Evolutionary conservation across 495 filamentous ascomycete genomes (phyloP).

Genomic region (Penicillium macrosclerotiorum): DNA sequence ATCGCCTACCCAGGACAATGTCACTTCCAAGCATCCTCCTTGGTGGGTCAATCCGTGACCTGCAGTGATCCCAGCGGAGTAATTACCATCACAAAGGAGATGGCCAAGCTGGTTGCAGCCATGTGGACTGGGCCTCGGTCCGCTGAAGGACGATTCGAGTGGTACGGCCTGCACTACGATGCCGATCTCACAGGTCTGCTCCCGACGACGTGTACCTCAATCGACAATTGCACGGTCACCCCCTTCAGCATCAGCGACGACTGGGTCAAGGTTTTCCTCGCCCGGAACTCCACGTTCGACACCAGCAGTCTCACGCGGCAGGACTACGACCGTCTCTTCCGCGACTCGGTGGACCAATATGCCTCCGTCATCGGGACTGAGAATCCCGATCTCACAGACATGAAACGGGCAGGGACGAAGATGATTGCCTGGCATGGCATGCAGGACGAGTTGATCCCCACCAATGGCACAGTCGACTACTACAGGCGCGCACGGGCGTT

Average conservation of each 20-base stretch:
- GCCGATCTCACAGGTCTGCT: slow-evolving; percentile 8
- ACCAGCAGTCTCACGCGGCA: slow-evolving; percentile 20
- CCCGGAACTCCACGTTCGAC: slow-evolving; percentile 37
- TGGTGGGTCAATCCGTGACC: slow-evolving; percentile 47
- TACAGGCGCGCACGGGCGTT: background rate
- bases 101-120: slow-evolving; percentile 16
- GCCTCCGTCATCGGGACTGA: slow-evolving; percentile 29
- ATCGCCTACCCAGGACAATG: slow-evolving; percentile 54
- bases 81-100: slow-evolving; percentile 13
- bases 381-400: slow-evolving; percentile 33
- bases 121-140: slow-evolving; percentile 25
- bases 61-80: slow-evolving; percentile 25
- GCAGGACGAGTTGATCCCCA: slow-evolving; percentile 19
- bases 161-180: slow-evolving; percentile 27
- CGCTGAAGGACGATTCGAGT: slow-evolving; percentile 18
- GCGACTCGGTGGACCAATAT: slow-evolving; percentile 7
- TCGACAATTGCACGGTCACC: slow-evolving; percentile 11
- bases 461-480: slow-evolving; percentile 13
- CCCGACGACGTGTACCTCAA: slow-evolving; percentile 8
- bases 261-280: slow-evolving; percentile 43
- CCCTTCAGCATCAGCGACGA: slow-evolving; percentile 16
- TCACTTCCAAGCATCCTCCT: slow-evolving; percentile 43
- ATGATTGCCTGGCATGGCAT: slow-evolving; percentile 43
- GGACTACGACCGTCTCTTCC: slow-evolving; percentile 19
- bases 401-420: slow-evolving; percentile 34